Base-by-base conservation (phyloP, 192 early-diverging fungal genomes). In the Linnemannia schmuckeri region DNA sequence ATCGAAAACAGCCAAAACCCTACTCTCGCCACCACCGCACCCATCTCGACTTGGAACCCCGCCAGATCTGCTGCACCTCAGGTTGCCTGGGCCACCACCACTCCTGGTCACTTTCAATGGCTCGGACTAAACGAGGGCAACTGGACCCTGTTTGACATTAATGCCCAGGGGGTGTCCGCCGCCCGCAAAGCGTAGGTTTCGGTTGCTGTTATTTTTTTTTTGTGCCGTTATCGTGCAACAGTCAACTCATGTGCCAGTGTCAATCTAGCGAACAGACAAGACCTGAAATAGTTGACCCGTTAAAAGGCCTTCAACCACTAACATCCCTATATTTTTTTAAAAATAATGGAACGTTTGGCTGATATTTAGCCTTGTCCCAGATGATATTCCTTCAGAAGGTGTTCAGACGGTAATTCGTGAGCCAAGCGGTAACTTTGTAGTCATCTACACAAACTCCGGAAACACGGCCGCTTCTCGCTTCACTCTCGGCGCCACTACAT, bases 71-170 rank as follows among this genome's bases (percentile, higher is more conserved):
- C 40, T n/a, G 46, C 24, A 1, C 75, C 85, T 2, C 85, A 87
- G 74, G 76, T 71, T 5, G 63, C 55, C 2, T 81, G 71, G 70
- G 42, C 83, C 68, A 76, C 72, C 7, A 7, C 18, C 22, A 35
- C 6, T 13, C 30, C 40, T 40, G 85, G 85, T 8, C 70, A 75
- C 52, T 87, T 87, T 77, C 79, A 81, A 57, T 87, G 85, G 85
- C 72, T 87, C 22, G 85, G 85, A 37, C 24, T 87, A 46, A 71
- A 4, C 38, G 44, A 49, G 1, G 76, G 76, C n/a, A 78, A 69
- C 46, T 87, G 85, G 85, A 78, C 76, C 4, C 8, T 44, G 57
- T 42, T 75, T 8, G 33, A 47, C 13, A 78, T 87, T 27, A 40
- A 40, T 24, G 75, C 80, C 3, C 57, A 57, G 10, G 85, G 79